Base-by-base conservation (phyloP, 306 rosid genomes). In the Lathyrus aphaca region DNA sequence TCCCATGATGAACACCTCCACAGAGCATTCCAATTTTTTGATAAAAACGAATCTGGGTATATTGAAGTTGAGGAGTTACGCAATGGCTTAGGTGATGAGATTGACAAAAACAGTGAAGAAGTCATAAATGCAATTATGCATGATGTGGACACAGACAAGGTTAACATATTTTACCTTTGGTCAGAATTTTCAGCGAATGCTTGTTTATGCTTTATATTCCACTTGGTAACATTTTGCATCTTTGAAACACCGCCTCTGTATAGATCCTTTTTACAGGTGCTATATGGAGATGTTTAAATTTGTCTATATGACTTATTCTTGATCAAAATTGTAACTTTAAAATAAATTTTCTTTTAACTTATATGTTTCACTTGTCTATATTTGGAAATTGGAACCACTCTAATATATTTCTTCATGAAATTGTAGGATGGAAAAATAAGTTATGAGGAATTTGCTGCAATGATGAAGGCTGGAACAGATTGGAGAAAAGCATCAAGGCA, bases 401-500 rank as follows among this genome's bases (percentile, higher is more conserved):
- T 64, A 17, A 77, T 12, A 5, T 16, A 63, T 61, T 15, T 42
- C 2, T 49, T 48, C 8, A 23, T 71, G 71, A 59, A 44, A 72
- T 12, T 71, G 76, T 78, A 92, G 98, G 98, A 92, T 74, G 98
- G 98, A 74, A 83, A 80, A 74, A 92, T 92, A 63, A 89, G 98
- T 69, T 89, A 89, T 10, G 91, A 83, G 57, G 98, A 92, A 68
- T 92, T 92, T 83, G 92, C 84, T 38, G 84, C 79, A 32, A 92
- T 92, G 98, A 92, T 92, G 98, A 92, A 89, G 78, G 86, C 96
- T 2, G 95, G 98, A 40, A 92, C 95, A 23, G 98, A 92, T 79
- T 89, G 98, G 98, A 86, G 96, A 84, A 92, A 92, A 70, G 98
- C 95, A 50, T 92, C 96, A 62, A 89, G 96, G 74, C 98, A 92